Evolutionary conservation across 176 grass and related monocot genomes (phyloP).

Genomic region (Poa annua): DNA sequence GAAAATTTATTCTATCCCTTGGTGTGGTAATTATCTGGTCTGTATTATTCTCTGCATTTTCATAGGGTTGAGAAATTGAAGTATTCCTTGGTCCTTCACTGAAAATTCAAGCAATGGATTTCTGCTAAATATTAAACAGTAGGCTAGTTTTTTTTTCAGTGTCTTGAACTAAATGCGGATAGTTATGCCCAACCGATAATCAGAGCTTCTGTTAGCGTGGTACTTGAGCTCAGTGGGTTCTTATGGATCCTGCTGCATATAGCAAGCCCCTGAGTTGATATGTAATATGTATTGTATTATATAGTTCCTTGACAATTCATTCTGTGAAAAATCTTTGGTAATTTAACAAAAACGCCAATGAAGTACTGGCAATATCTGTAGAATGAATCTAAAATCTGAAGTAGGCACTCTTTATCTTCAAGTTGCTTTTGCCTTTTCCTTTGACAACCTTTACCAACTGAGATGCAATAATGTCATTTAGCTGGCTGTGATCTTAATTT

Average conservation of each 20-base stretch:
- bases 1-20: background rate
- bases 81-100: too few relatives aligned
- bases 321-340: conserved; percentile 1
- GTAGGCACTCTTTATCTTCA: conserved; percentile 20
- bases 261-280: background rate
- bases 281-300: too few relatives aligned
- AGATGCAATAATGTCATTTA: conserved; percentile 22
- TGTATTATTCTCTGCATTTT: background rate
- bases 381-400: conserved; percentile 9
- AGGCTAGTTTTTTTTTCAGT: conserved; percentile 5
- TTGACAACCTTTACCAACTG: background rate
- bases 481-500: conserved; percentile 14
- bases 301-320: background rate
- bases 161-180: background rate
- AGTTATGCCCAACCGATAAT: background rate
- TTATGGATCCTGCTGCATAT: background rate
- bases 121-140: background rate
- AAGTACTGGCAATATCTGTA: conserved; percentile 9
- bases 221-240: conserved; percentile 13
- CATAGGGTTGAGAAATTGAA: background rate
- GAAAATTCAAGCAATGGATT: too few relatives aligned
- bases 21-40: background rate
- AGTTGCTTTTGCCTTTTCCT: conserved; percentile 5
- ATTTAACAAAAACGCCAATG: background rate
- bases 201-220: background rate